Percentiles rank a stretch among this genome's conserved stretches.
Conservation (phyloP, 2,329 filamentous ascomycete genomes). For the Tolypocladium nubicola region DNA sequence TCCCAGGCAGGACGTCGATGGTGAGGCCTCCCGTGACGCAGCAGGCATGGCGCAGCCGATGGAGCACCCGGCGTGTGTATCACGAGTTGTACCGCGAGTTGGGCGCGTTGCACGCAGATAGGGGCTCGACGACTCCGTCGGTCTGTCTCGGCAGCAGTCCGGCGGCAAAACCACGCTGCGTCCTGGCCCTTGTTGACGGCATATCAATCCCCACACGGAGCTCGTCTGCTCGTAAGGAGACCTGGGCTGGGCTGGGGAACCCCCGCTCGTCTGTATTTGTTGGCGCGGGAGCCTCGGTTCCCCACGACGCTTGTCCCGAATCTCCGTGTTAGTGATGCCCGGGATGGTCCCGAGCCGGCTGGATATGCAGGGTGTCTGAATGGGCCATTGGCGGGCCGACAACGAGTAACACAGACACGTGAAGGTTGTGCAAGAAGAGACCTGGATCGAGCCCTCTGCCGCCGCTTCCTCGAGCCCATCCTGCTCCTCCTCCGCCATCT, state of each 20-base stretch:
- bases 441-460: neutral
- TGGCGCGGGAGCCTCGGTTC: neutral
- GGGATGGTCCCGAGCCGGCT: neutral
- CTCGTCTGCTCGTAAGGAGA: no score
- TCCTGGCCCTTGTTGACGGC: no score
- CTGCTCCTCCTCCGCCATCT: neutral
- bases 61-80: neutral
- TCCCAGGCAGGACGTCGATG: constrained; percentile 10
- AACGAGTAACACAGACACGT: neutral
- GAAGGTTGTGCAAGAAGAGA: neutral
- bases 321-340: neutral
- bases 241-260: neutral
- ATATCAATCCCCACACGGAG: no score
- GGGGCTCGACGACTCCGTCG: no score
- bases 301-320: neutral
- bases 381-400: neutral
- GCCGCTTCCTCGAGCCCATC: neutral
- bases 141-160: no score
- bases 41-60: neutral
- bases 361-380: no score
- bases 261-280: neutral
- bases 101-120: no score
- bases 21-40: constrained; percentile 12
- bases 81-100: no score
- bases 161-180: no score